These are phyloP conservation scores for Penicillium crystallinum DNA, from an alignment of 495 filamentous ascomycete genomes.

Conservation along the genomic window DNA sequence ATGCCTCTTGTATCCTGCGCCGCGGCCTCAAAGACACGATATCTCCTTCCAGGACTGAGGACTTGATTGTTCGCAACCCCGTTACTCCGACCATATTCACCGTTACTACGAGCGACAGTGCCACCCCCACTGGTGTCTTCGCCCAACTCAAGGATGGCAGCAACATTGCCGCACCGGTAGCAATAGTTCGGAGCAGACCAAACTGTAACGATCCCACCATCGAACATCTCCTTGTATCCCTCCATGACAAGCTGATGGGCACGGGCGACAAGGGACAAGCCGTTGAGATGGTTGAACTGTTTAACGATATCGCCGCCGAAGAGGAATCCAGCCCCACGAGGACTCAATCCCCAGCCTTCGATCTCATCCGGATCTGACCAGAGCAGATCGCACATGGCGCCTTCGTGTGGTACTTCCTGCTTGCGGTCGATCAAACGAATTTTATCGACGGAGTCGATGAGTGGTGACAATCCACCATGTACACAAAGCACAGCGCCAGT, in stretches of 20 bases:
- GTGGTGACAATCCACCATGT: constrained; percentile 85
- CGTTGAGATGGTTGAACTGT: constrained; percentile 88
- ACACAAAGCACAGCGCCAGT: constrained; percentile 90
- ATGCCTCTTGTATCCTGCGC: constrained; percentile 95
- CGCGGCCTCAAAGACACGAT: constrained; percentile 94
- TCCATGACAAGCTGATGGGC: constrained; percentile 99
- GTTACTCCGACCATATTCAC: constrained; percentile 61
- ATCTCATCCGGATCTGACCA: constrained; percentile 99
- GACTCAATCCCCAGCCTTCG: constrained; percentile 93
- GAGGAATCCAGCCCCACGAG: constrained; percentile 90
- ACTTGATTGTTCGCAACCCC: constrained; percentile 40
- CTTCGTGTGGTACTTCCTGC: constrained; percentile 97
- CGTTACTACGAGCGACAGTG: constrained; percentile 71
- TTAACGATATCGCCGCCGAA: constrained; percentile 97
- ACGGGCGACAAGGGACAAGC: constrained; percentile 83
- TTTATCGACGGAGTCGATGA: constrained; percentile 93
- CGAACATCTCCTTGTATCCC: constrained; percentile 99
- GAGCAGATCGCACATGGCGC: constrained; percentile 95
- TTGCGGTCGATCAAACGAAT: constrained; percentile 94
- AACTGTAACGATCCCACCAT: constrained; percentile 88
- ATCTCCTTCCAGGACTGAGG: constrained; percentile 78
- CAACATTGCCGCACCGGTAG: constrained; percentile 96
- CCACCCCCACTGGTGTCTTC: constrained; percentile 79
- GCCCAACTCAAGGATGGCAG: constrained; percentile 85
- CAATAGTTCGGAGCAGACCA: constrained; percentile 99